Evolutionary conservation across 495 filamentous ascomycete genomes (phyloP), one percentile per base, ranked within the genome.

Genomic region (Trichoderma gamsii): DNA sequence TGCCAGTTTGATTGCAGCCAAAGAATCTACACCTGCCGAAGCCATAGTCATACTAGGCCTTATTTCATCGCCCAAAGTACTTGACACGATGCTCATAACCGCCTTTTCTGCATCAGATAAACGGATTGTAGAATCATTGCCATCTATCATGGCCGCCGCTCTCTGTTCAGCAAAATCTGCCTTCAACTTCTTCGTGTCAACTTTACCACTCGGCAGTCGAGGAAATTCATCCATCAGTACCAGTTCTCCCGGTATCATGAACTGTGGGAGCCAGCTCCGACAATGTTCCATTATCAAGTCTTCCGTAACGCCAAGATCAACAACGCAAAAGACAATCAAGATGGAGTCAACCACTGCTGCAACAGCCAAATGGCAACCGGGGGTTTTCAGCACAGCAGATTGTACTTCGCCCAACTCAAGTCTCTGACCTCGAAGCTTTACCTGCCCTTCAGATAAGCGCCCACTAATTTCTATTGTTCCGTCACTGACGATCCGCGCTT

Each of bases 331-430:
- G 4, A 86, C 85, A 41, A 94, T 83, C 32, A 95, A 74, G 8
- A 80, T 82, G 4, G 84, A 82, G 4, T 78, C 76, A 46, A 89
- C 78, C 1, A 95, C 84, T 18, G 83, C 80, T 5, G 84, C 88
- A 49, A 88, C 81, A 7, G 84, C 86, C 63, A 78, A 81, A 66
- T 82, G 80, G 18, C 82, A 83, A 6, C 81, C 82, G 1, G 79
- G 73, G 0, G 84, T 78, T 69, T 83, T 81, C 65, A 85, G 75
- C 6, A 89, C 82, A 18, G 85, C 86, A 67, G 90, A 85, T 72
- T 96, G 92, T 15, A 95, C 82, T 73, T 96, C 92, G 1, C 91
- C 92, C 1, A 96, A 85, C 71, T 96, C 92, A 35, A 96, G 82
- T 63, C 92, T 80, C 73, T 94, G 92, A 2, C 92, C 92, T 27